phyloP scores from a whole-genome alignment of 1,139 yeast species.

The Protomyces lactucae-debilis region DNA sequence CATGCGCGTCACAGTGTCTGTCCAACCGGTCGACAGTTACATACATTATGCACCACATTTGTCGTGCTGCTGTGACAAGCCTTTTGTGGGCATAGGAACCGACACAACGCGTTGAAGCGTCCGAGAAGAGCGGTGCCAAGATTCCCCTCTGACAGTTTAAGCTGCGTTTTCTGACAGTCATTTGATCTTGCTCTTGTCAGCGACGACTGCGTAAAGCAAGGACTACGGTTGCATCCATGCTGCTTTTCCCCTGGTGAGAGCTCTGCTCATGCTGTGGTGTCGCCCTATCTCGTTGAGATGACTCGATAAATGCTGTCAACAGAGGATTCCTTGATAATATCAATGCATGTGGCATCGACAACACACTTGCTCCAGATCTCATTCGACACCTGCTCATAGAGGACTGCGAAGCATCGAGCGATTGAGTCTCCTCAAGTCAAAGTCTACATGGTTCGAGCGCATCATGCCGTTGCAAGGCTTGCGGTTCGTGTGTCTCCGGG shows the following conservation, averaged over 20 bases:
- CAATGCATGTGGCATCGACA: background rate
- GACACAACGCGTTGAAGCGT: background rate
- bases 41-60: no score
- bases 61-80: no score
- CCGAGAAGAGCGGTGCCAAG: background rate
- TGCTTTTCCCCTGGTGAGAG: background rate
- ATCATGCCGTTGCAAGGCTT: background rate
- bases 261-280: background rate
- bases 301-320: background rate
- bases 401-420: no score
- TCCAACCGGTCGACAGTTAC: background rate
- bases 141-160: background rate
- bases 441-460: no score
- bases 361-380: background rate
- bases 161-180: no score
- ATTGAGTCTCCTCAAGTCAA: no score
- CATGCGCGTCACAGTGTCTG: background rate
- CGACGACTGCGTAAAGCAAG: background rate
- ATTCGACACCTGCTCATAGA: background rate
- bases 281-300: background rate
- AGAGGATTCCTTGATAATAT: background rate
- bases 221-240: background rate
- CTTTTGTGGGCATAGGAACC: background rate
- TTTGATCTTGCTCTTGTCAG: background rate
- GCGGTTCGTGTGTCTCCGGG: background rate